Base-by-base conservation (phyloP, 169 alveolate genomes). In the Pseudocohnilembus persalinus region DNA sequence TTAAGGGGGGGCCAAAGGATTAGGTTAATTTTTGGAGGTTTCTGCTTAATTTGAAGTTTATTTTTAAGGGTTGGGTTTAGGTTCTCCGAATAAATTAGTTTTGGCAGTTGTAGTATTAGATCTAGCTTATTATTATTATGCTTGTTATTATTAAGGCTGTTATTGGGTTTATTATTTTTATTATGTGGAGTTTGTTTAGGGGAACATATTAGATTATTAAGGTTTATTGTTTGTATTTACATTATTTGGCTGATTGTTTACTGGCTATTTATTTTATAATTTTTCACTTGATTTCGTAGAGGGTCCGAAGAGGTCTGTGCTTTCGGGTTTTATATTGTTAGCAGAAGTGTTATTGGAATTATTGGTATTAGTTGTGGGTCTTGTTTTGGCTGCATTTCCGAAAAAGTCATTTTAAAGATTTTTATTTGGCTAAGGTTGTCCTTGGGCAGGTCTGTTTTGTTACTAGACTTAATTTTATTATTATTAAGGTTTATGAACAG, bases 111-210 rank as follows among this genome's bases (percentile, higher is more conserved):
- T 64, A n/a, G n/a, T n/a, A n/a, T n/a, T n/a, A n/a, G n/a, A n/a
- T 30, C 29, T 1, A n/a, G 34, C 30, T 24, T 63, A 31, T 29
- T 20, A 1, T 72, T 65, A 29, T 73, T 82, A 34, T 29, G n/a
- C 63, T 81, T 81, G 15, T 30, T 68, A 65, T 1, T n/a, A 33
- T 81, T 81, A 81, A 30, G 64, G 79, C 72, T 0, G 26, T 82
- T 68, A 28, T 82, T 82, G 32, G 11, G 65, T 11, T 82, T 82
- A 31, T 73, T 82, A 73, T n/a, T n/a, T n/a, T n/a, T n/a, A n/a
- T n/a, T n/a, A n/a, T n/a, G n/a, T n/a, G n/a, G 33, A 64, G n/a
- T 64, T 16, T 16, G 25, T 16, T 16, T 64, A 20, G 25, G 73
- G 25, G 25, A 20, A 64, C 25, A 20, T 64, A 20, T 64, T 64